Evolutionary conservation across 441 rosid species (phyloP).

Genomic region (Brassica balearica): DNA sequence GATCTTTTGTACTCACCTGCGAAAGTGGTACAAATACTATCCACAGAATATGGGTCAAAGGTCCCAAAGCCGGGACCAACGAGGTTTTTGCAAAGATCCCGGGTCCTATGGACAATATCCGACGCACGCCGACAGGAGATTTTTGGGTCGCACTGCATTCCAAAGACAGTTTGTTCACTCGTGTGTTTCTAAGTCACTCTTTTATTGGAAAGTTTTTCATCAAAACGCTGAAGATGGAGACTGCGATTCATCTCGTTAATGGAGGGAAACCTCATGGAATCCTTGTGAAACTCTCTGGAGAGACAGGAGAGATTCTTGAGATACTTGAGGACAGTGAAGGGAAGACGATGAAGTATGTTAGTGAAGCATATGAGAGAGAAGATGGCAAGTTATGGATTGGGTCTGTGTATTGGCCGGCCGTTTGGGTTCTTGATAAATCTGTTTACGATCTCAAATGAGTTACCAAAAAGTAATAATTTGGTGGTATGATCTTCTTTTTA

Average conservation of each 20-base stretch:
- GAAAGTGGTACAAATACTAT: slow-evolving; percentile 49
- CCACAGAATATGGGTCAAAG: slow-evolving; percentile 61
- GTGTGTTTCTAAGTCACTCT: slow-evolving; percentile 44
- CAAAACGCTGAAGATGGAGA: slow-evolving; percentile 58
- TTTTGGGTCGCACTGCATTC: slow-evolving; percentile 63
- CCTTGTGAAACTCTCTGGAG: slow-evolving; percentile 58
- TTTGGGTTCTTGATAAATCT: slow-evolving; percentile 21
- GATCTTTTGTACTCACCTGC: slow-evolving; percentile 53
- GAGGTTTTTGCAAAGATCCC: slow-evolving; percentile 49
- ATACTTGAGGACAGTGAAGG: slow-evolving; percentile 46
- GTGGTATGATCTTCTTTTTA: background rate
- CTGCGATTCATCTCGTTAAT: slow-evolving; percentile 48
- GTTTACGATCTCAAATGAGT: slow-evolving; percentile 19
- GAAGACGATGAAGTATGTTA: slow-evolving; percentile 46
- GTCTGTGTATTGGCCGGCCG: slow-evolving; percentile 18
- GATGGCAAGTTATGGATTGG: slow-evolving; percentile 61
- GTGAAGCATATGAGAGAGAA: slow-evolving; percentile 68
- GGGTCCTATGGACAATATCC: slow-evolving; percentile 59
- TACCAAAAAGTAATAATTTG: background rate
- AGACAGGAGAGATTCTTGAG: slow-evolving; percentile 58
- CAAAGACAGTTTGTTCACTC: slow-evolving; percentile 43
- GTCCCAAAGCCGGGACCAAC: slow-evolving; percentile 48
- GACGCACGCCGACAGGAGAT: slow-evolving; percentile 52
- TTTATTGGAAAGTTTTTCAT: slow-evolving; percentile 56
- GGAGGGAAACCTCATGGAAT: slow-evolving; percentile 61